Conservation (phyloP, 768 basidiomycete genomes). For the Clitopilus hobsonii region DNA sequence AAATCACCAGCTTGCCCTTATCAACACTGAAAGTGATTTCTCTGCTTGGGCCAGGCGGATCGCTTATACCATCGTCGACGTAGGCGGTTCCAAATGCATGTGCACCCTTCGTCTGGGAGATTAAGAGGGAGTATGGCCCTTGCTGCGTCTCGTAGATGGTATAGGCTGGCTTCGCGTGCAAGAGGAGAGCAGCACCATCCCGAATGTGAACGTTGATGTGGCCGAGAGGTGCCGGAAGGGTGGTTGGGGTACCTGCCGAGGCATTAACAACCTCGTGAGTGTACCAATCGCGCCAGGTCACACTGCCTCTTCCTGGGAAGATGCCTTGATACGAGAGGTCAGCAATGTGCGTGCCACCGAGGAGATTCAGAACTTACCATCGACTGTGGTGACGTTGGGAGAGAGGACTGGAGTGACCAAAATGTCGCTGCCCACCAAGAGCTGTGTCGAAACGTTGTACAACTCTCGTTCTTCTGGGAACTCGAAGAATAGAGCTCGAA, state of each 20-base stretch:
- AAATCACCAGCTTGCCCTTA: slow-evolving; percentile 30
- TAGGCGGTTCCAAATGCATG: slow-evolving; percentile 56
- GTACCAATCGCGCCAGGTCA: slow-evolving; percentile 72
- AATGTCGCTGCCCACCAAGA: slow-evolving; percentile 64
- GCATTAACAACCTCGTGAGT: slow-evolving; percentile 53
- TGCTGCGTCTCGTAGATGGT: slow-evolving; percentile 63
- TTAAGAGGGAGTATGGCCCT: slow-evolving; percentile 58
- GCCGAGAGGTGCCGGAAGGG: slow-evolving; percentile 62
- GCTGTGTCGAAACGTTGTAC: slow-evolving; percentile 61
- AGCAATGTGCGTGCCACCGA: neutral
- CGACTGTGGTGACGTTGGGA: slow-evolving; percentile 64
- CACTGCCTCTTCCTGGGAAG: slow-evolving; percentile 56
- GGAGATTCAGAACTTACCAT: slow-evolving; percentile 35
- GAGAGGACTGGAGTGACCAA: slow-evolving; percentile 73
- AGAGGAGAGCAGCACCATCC: slow-evolving; percentile 59
- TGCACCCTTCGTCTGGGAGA: slow-evolving; percentile 45
- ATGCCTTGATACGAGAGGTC: slow-evolving; percentile 37
- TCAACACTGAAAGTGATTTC: slow-evolving; percentile 40
- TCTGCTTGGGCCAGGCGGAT: slow-evolving; percentile 51
- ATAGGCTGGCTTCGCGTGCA: slow-evolving; percentile 60
- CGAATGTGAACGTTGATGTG: slow-evolving; percentile 77
- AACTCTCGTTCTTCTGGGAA: slow-evolving; percentile 69
- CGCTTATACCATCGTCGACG: slow-evolving; percentile 65
- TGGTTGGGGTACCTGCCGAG: slow-evolving; percentile 34
- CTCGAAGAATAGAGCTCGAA: slow-evolving; percentile 75